Percentiles rank a stretch among this genome's conserved stretches.
Evolutionary conservation across 306 rosid species (phyloP).

Genomic region (Luffa aegyptiaca): DNA sequence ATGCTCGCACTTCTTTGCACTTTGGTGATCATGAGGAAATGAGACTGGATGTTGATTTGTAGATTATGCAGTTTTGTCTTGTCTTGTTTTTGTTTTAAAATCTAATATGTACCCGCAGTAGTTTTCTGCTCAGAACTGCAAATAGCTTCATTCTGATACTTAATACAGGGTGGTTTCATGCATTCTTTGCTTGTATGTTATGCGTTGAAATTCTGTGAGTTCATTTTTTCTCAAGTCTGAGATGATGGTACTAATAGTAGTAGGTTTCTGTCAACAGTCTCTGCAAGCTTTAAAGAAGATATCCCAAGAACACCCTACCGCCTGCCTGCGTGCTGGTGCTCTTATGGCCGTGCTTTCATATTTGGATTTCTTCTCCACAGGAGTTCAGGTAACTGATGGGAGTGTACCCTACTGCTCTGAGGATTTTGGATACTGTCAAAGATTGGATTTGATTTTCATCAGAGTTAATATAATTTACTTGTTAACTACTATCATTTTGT

Average conservation of each 20-base stretch:
- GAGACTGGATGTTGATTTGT: not conserved
- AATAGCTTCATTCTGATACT: not conserved
- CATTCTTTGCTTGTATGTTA: not conserved
- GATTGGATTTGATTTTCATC: not conserved
- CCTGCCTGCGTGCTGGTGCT: slow-evolving; percentile 97
- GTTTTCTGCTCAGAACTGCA: not conserved
- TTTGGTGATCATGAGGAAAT: not conserved
- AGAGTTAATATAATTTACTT: not conserved
- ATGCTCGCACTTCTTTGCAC: not conserved
- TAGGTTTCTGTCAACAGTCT: slow-evolving; percentile 56
- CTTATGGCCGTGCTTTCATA: slow-evolving; percentile 99
- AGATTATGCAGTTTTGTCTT: not conserved
- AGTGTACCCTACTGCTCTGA: not conserved
- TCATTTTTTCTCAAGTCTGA: not conserved
- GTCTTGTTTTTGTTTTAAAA: not conserved
- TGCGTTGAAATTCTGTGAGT: not conserved
- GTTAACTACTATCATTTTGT: not conserved
- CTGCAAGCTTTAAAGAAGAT: slow-evolving; percentile 98
- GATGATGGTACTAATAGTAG: slow-evolving; percentile 22
- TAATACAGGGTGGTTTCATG: not conserved
- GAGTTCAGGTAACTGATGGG: slow-evolving; percentile 66
- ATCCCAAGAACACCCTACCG: slow-evolving; percentile 98
- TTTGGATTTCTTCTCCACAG: slow-evolving; percentile 90
- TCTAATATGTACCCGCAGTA: not conserved
- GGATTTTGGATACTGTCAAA: not conserved